Percentiles rank a stretch among this genome's conserved stretches.
Evolutionary conservation across 495 filamentous ascomycete genomes (phyloP).

Genomic region (Coniosporium apollinis): DNA sequence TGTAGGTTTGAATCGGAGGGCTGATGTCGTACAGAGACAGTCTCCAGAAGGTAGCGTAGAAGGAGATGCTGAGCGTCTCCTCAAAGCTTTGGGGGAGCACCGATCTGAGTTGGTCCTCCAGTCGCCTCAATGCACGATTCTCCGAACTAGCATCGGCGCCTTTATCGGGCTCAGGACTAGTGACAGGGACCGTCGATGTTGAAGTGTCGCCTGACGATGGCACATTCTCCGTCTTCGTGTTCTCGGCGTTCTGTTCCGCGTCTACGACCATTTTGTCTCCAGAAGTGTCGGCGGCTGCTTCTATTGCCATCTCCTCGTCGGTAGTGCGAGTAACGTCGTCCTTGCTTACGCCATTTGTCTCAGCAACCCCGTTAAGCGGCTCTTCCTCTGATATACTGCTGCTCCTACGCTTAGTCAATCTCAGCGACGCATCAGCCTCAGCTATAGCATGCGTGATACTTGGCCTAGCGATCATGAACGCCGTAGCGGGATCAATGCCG

Average conservation of each 20-base stretch:
- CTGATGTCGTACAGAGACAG: conserved; percentile 65
- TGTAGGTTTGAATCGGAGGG: conserved; percentile 55
- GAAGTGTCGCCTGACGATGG: background rate
- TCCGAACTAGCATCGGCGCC: conserved; percentile 33
- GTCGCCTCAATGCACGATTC: conserved; percentile 57
- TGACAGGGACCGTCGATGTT: background rate
- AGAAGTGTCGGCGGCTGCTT: conserved; percentile 19
- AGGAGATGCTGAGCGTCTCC: conserved; percentile 50
- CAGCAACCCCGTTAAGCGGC: conserved; percentile 16
- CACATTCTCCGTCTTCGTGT: conserved; percentile 3
- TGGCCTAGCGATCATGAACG: conserved; percentile 71
- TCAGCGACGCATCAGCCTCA: conserved; percentile 21
- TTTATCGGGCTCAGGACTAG: conserved; percentile 10
- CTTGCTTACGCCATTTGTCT: no score
- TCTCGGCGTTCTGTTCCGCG: background rate
- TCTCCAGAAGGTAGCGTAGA: conserved; percentile 91
- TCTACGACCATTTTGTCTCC: no score
- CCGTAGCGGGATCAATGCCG: conserved; percentile 63
- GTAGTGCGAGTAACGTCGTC: conserved; percentile 5
- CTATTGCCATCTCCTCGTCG: conserved; percentile 13
- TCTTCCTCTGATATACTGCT: conserved; percentile 20
- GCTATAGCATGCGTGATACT: conserved; percentile 43
- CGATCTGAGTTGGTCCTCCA: conserved; percentile 50
- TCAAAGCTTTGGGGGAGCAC: conserved; percentile 46
- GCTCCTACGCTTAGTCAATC: conserved; percentile 2